Evolutionary conservation across 2,329 filamentous ascomycete genomes (phyloP).

Genomic region (Ilyonectria destructans): DNA sequence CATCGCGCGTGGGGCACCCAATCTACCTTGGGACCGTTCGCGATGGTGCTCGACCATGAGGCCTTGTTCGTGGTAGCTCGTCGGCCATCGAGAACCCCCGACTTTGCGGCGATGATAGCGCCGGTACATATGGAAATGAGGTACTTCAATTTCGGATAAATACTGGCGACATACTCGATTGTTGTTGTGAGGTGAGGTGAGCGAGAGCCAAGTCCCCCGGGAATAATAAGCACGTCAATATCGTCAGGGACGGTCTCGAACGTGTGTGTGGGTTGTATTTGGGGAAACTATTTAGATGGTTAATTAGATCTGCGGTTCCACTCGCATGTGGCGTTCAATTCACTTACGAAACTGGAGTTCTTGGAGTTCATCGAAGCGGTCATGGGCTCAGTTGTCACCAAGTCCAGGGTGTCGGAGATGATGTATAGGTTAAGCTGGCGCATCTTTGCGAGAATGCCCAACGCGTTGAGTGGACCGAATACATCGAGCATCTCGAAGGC

Average conservation of each 20-base stretch:
- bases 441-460: not conserved
- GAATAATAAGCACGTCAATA: constrained; percentile 73
- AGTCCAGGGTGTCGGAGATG: not conserved
- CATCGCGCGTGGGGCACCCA: constrained; percentile 75
- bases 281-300: not conserved
- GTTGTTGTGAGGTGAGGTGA: constrained; percentile 50
- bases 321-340: not conserved
- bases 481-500: not conserved
- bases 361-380: not conserved
- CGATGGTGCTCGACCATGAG: constrained; percentile 64
- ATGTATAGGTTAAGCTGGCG: not conserved
- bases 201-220: constrained; percentile 70
- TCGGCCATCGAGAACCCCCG: constrained; percentile 72
- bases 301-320: not conserved
- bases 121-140: constrained; percentile 79
- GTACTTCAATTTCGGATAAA: constrained; percentile 61
- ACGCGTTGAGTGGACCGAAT: not conserved
- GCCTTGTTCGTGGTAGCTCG: constrained; percentile 77
- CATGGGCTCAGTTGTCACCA: not conserved
- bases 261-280: not conserved
- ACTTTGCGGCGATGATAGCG: constrained; percentile 68
- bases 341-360: not conserved
- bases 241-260: constrained; percentile 42
- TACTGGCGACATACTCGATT: constrained; percentile 55
- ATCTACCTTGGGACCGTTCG: constrained; percentile 62